phyloP scores from a whole-genome alignment of 192 early-diverging fungal species.

The Podila minutissima region DNA sequence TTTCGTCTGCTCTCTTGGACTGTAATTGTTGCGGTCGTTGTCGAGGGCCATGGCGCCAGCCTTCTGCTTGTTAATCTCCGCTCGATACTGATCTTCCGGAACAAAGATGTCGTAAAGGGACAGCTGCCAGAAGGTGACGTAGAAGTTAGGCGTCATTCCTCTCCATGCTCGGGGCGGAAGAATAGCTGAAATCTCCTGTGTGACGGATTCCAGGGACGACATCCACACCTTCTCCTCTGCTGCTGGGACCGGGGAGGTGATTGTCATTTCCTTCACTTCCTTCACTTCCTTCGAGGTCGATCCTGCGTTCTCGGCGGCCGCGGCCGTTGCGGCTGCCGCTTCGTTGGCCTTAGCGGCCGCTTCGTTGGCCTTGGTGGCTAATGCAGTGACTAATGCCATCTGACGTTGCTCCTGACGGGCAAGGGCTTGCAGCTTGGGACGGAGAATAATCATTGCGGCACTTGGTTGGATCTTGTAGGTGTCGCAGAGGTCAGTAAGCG shows the following conservation, averaged over 20 bases:
- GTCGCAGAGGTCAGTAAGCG: conserved; percentile 54
- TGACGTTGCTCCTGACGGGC: not conserved
- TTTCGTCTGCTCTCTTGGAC: conserved; percentile 13
- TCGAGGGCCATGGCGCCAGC: conserved; percentile 26
- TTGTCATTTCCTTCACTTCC: too few relatives aligned
- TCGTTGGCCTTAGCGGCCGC: conserved; percentile 1
- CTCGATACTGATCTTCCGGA: conserved; percentile 68
- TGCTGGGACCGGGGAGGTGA: not conserved
- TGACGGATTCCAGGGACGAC: conserved; percentile 24
- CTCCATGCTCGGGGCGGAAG: conserved; percentile 54
- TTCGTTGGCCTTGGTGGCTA: not conserved
- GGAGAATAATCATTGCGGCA: conserved; percentile 70
- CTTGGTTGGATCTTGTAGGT: conserved; percentile 71
- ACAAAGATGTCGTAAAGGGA: conserved; percentile 78
- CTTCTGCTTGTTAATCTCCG: conserved; percentile 64
- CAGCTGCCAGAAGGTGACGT: conserved; percentile 83
- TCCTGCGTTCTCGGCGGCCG: not conserved
- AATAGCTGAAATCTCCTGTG: conserved; percentile 44
- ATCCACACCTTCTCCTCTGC: conserved; percentile 45
- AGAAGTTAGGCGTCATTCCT: conserved; percentile 71
- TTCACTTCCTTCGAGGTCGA: not conserved
- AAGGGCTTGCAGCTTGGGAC: conserved; percentile 61
- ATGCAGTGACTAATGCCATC: not conserved
- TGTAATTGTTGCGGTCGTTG: conserved; percentile 11
- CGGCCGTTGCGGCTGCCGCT: not conserved